These are phyloP conservation scores for Dioscorea zingiberensis DNA, from an alignment of 106 monocot genomes.

Conservation along the genomic window DNA sequence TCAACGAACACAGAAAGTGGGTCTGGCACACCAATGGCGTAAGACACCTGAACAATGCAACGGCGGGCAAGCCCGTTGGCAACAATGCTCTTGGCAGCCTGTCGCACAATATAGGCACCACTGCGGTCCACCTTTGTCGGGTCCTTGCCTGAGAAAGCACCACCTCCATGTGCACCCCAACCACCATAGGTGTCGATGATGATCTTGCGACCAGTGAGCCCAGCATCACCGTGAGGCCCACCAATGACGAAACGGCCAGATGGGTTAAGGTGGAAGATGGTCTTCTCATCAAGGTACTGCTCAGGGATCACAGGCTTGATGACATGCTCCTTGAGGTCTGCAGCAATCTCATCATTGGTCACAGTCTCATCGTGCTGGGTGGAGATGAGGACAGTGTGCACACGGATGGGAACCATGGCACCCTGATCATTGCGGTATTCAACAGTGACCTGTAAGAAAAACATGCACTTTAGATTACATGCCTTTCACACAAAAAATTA, in stretches of 20 bases:
- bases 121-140: slow-evolving; percentile 40
- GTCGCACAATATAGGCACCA: slow-evolving; percentile 38
- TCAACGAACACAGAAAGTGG: slow-evolving; percentile 48
- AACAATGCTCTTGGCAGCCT: slow-evolving; percentile 41
- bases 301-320: slow-evolving; percentile 35
- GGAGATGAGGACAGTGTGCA: slow-evolving; percentile 43
- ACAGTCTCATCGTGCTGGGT: slow-evolving; percentile 49
- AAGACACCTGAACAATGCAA: slow-evolving; percentile 42
- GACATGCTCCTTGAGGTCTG: slow-evolving; percentile 38
- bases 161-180: slow-evolving; percentile 45
- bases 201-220: slow-evolving; percentile 30
- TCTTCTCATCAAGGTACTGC: slow-evolving; percentile 19
- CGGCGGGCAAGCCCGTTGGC: slow-evolving; percentile 38
- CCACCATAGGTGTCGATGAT: slow-evolving; percentile 25
- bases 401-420: slow-evolving; percentile 37
- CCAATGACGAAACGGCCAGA: slow-evolving; percentile 18
- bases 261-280: slow-evolving; percentile 23
- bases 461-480: too few species aligned
- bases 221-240: slow-evolving; percentile 23
- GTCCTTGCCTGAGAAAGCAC: slow-evolving; percentile 48
- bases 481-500: too few species aligned
- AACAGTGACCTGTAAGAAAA: slow-evolving; percentile 12
- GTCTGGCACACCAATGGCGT: slow-evolving; percentile 47
- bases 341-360: slow-evolving; percentile 45
- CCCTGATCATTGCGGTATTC: slow-evolving; percentile 32